phyloP scores from a whole-genome alignment of 2,329 filamentous ascomycete species.

The Phyllosticta paracitricarpa region DNA sequence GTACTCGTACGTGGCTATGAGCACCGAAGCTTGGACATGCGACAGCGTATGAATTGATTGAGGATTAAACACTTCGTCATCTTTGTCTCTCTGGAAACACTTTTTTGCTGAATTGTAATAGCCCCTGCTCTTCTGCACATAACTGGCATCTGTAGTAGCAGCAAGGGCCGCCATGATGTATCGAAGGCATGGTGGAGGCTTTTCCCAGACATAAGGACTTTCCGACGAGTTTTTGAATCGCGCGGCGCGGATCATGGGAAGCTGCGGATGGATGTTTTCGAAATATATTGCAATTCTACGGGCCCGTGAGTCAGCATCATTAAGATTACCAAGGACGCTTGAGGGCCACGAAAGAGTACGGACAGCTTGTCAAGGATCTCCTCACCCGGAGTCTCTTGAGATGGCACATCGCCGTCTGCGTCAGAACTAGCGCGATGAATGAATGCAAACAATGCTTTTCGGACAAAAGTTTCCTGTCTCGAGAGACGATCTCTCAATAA shows the following conservation, averaged over 20 bases:
- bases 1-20: slow-evolving; percentile 81
- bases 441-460: not conserved
- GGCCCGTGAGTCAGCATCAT: not conserved
- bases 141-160: slow-evolving; percentile 51
- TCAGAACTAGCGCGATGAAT: slow-evolving; percentile 63
- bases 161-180: slow-evolving; percentile 96
- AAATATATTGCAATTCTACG: slow-evolving; percentile 75
- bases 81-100: slow-evolving; percentile 73
- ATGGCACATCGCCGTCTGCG: slow-evolving; percentile 68
- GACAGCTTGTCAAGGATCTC: too few relatives aligned
- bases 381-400: slow-evolving; percentile 55
- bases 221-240: slow-evolving; percentile 85
- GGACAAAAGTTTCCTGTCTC: not conserved
- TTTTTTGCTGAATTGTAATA: slow-evolving; percentile 69
- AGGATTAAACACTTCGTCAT: slow-evolving; percentile 66
- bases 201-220: slow-evolving; percentile 57
- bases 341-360: not conserved
- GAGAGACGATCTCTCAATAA: not conserved
- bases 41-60: slow-evolving; percentile 69
- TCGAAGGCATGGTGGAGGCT: slow-evolving; percentile 77
- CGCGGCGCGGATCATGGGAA: slow-evolving; percentile 82
- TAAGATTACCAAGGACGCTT: not conserved
- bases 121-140: slow-evolving; percentile 53
- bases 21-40: slow-evolving; percentile 74
- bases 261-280: slow-evolving; percentile 74